Evolutionary conservation across 2,329 filamentous ascomycete species (phyloP).

Genomic region (Fusarium robinianum): DNA sequence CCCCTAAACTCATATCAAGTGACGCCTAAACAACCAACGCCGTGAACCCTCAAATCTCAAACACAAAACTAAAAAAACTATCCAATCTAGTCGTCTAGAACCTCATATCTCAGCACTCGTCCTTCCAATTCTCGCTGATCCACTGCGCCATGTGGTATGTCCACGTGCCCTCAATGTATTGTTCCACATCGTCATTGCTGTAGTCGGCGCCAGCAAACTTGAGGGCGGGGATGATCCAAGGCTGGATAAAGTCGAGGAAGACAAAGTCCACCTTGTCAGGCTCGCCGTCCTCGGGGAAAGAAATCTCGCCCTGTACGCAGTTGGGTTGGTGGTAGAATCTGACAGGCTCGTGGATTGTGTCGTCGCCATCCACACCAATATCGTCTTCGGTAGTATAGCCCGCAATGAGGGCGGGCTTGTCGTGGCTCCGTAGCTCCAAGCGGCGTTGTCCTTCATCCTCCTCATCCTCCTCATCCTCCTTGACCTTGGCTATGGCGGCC

Average conservation of each 20-base stretch:
- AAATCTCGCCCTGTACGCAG: constrained; percentile 72
- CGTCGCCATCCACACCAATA: constrained; percentile 81
- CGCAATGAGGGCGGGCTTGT: constrained; percentile 53
- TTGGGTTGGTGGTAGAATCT: constrained; percentile 81
- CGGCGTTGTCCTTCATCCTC: no score
- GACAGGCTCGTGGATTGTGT: constrained; percentile 79
- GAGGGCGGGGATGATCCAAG: constrained; percentile 77
- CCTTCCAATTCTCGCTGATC: constrained; percentile 63
- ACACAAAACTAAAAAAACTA: neutral
- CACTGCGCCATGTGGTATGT: constrained; percentile 61
- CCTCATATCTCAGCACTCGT: constrained; percentile 46
- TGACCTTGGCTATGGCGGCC: constrained; percentile 15
- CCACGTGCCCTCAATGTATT: constrained; percentile 59
- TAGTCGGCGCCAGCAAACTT: constrained; percentile 62
- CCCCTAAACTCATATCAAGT: no score
- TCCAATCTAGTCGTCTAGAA: constrained; percentile 12
- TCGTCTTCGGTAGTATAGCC: constrained; percentile 94
- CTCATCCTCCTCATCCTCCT: constrained; percentile 22
- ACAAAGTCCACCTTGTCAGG: constrained; percentile 83
- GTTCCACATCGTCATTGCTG: constrained; percentile 50
- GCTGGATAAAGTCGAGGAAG: constrained; percentile 89
- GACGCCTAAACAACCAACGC: no score
- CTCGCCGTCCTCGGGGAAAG: constrained; percentile 59
- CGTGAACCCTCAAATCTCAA: no score
- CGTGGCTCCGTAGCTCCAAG: constrained; percentile 40